Evolutionary conservation across 768 basidiomycete species (phyloP).

Genomic region (Atractiella rhizophila): DNA sequence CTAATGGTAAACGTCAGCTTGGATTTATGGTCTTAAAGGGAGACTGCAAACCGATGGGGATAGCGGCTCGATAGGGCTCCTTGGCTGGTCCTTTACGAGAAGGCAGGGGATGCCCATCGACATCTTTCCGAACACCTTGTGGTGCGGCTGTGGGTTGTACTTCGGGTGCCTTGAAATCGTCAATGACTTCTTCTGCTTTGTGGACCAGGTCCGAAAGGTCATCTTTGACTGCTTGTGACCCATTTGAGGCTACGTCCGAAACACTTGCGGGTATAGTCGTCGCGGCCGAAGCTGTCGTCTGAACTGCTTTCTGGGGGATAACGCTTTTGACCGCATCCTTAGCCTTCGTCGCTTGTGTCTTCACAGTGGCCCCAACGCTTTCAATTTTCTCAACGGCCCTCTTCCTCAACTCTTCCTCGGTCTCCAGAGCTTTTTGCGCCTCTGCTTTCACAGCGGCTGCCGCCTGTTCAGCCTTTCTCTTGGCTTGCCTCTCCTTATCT

Average conservation of each 20-base stretch:
- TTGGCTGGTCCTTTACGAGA: slow-evolving; percentile 18
- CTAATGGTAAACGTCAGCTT: slow-evolving; percentile 54
- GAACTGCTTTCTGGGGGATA: not conserved
- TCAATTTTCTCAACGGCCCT: slow-evolving; percentile 4
- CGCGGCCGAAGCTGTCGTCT: slow-evolving; percentile 1
- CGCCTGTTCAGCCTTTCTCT: slow-evolving; percentile 16
- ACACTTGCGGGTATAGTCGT: not conserved
- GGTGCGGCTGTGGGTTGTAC: slow-evolving; percentile 1
- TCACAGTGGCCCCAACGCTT: not conserved
- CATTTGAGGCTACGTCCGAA: not conserved
- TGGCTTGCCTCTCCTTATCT: slow-evolving; percentile 10
- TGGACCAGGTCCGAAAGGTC: not conserved
- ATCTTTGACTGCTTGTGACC: not conserved
- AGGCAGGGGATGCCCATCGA: too few species aligned
- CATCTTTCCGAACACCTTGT: slow-evolving; percentile 2
- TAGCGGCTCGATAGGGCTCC: slow-evolving; percentile 19
- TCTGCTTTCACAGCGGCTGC: slow-evolving; percentile 11
- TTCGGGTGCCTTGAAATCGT: not conserved
- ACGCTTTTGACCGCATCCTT: slow-evolving; percentile 25
- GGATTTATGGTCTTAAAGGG: slow-evolving; percentile 30
- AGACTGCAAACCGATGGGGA: slow-evolving; percentile 18
- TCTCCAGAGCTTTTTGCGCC: slow-evolving; percentile 18
- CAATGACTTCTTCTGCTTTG: slow-evolving; percentile 4
- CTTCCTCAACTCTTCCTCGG: slow-evolving; percentile 22
- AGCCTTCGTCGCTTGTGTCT: slow-evolving; percentile 25